Evolutionary conservation across 1,284 basidiomycete genomes (phyloP).

Genomic region (Ustilago hordei): DNA sequence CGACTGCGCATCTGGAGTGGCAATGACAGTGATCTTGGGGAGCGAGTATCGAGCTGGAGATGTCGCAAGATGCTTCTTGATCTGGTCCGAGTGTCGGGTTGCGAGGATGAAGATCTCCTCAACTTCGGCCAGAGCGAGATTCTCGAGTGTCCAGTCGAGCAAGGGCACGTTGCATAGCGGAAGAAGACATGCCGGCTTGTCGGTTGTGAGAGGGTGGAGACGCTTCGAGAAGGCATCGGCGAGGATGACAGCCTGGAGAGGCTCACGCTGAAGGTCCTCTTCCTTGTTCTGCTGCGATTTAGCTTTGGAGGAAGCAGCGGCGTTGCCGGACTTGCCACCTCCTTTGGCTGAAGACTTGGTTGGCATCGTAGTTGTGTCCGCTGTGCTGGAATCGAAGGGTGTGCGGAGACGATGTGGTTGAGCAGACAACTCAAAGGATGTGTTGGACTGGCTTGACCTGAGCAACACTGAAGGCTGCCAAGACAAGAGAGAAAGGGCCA

Average conservation of each 20-base stretch:
- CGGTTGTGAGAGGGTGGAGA: slow-evolving; percentile 83
- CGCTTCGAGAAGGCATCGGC: slow-evolving; percentile 95
- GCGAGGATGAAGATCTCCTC: slow-evolving; percentile 94
- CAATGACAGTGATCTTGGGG: slow-evolving; percentile 77
- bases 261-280: slow-evolving; percentile 64
- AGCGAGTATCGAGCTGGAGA: slow-evolving; percentile 63
- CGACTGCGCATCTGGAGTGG: slow-evolving; percentile 88
- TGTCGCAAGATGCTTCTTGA: slow-evolving; percentile 76
- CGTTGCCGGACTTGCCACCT: slow-evolving; percentile 22
- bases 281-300: slow-evolving; percentile 46
- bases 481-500: slow-evolving; percentile 1
- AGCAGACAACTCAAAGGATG: not conserved
- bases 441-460: not conserved
- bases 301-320: slow-evolving; percentile 33
- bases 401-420: not conserved
- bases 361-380: slow-evolving; percentile 23
- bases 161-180: slow-evolving; percentile 93
- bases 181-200: slow-evolving; percentile 76
- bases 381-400: not conserved
- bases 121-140: slow-evolving; percentile 88
- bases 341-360: slow-evolving; percentile 36
- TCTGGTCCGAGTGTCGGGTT: slow-evolving; percentile 70
- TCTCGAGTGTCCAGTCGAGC: slow-evolving; percentile 95
- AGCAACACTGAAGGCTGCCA: not conserved
- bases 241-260: slow-evolving; percentile 87